Percentiles rank a stretch among this genome's conserved stretches.
Conservation (phyloP, 148 eudicot genomes). For the Vaccinium vitisidaea region DNA sequence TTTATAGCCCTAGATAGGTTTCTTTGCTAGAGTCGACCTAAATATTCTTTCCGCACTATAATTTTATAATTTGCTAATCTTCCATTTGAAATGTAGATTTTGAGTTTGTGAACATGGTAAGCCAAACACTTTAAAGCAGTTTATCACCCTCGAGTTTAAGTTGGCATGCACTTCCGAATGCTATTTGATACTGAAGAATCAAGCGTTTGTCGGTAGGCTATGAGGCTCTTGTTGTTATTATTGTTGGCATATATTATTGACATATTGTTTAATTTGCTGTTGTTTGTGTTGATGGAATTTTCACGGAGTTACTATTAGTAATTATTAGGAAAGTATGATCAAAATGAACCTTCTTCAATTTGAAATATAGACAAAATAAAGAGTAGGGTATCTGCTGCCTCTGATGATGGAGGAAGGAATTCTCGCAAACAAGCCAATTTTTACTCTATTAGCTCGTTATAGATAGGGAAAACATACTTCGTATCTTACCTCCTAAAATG, state of each 20-base stretch:
- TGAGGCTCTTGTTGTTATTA: background rate
- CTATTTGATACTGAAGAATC: conserved; percentile 97
- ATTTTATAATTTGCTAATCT: background rate
- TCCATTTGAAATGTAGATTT: conserved; percentile 44
- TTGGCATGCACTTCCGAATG: conserved; percentile 97
- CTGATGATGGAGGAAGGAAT: too few species aligned
- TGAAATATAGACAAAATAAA: too few species aligned
- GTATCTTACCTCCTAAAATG: too few species aligned
- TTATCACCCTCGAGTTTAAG: conserved; percentile 84
- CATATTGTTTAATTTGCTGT: background rate
- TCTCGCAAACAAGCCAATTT: too few species aligned
- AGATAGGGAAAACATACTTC: too few species aligned
- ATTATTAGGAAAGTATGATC: too few species aligned
- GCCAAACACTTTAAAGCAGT: conserved; percentile 83
- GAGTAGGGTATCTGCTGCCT: too few species aligned
- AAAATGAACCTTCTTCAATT: too few species aligned
- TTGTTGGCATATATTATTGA: background rate
- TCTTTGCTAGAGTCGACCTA: background rate
- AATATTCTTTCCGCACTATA: background rate
- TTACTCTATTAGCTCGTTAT: too few species aligned
- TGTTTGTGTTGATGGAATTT: background rate
- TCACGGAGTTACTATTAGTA: background rate
- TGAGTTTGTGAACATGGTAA: conserved; percentile 61
- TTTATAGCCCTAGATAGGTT: conserved; percentile 73
- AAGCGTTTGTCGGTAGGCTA: conserved; percentile 75